Conservation (phyloP, 2,329 filamentous ascomycete species). For the Alternaria triticimaculans region DNA sequence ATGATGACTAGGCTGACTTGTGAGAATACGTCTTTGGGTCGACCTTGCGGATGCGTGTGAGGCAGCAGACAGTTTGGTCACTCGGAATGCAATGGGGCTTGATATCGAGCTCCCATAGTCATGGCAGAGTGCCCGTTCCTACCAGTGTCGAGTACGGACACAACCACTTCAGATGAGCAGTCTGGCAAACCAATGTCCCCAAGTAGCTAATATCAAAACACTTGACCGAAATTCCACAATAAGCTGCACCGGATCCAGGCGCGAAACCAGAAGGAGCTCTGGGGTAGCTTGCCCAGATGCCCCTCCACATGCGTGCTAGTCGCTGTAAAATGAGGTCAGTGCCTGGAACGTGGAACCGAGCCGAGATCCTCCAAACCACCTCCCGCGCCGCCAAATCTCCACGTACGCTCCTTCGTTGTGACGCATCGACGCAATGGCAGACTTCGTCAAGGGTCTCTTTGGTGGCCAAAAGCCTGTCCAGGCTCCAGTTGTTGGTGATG, state of each 20-base stretch:
- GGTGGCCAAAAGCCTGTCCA: constrained; percentile 69
- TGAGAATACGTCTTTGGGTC: not conserved
- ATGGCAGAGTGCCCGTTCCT: not conserved
- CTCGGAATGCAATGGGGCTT: not conserved
- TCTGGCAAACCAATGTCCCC: not conserved
- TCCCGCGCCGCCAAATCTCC: constrained; percentile 26
- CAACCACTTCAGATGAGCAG: not conserved
- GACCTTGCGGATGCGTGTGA: not conserved
- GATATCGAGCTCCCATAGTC: not conserved
- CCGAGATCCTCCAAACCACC: constrained; percentile 24
- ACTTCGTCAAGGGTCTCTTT: constrained; percentile 71
- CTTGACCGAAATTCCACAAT: not conserved
- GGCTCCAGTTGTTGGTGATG: constrained; percentile 62
- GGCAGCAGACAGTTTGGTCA: not conserved
- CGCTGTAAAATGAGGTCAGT: constrained; percentile 36
- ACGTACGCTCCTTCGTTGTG: constrained; percentile 29
- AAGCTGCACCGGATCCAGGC: not conserved
- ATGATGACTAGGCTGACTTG: not conserved
- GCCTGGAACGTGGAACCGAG: constrained; percentile 20
- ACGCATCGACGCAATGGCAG: constrained; percentile 50
- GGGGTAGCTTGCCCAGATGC: constrained; percentile 11
- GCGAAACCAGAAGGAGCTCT: not conserved
- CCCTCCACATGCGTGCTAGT: constrained; percentile 38
- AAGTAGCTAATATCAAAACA: not conserved
- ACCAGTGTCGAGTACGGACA: not conserved